Evolutionary conservation across 148 eudicot species (phyloP).

Genomic region (Fagopyrum homotropicum): DNA sequence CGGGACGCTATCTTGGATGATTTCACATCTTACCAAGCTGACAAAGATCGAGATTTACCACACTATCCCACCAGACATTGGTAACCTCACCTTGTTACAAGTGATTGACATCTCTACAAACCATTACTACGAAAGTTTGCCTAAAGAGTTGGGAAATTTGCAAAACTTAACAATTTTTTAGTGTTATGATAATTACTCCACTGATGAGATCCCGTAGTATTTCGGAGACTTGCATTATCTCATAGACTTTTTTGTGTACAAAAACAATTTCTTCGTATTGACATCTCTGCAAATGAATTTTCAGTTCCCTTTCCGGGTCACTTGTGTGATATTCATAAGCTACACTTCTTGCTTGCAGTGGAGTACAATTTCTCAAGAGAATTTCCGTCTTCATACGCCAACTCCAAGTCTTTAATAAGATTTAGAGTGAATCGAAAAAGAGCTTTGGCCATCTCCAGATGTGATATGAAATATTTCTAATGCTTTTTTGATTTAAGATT

Average conservation of each 20-base stretch:
- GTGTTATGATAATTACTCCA: constrained; percentile 46
- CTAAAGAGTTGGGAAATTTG: constrained; percentile 55
- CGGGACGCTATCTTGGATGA: constrained; percentile 47
- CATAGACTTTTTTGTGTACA: constrained; percentile 47
- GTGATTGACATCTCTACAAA: constrained; percentile 78
- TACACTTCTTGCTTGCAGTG: constrained; percentile 61
- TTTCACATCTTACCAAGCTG: constrained; percentile 40
- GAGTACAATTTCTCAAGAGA: constrained; percentile 64
- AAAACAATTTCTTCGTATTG: constrained; percentile 54
- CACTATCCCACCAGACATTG: constrained; percentile 59
- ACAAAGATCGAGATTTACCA: constrained; percentile 65
- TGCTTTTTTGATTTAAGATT: constrained; percentile 53
- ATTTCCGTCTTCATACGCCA: constrained; percentile 52
- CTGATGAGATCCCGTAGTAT: constrained; percentile 67
- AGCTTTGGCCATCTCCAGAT: constrained; percentile 56
- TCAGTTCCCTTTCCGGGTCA: constrained; percentile 64
- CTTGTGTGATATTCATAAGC: constrained; percentile 46
- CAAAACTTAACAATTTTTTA: constrained; percentile 70
- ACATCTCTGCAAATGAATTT: constrained; percentile 81
- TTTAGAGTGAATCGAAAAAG: constrained; percentile 60
- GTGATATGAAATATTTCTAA: constrained; percentile 69
- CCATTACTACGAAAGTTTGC: constrained; percentile 62
- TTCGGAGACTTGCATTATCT: constrained; percentile 65
- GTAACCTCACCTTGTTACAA: constrained; percentile 47
- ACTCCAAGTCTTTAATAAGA: constrained; percentile 56